Conservation (phyloP, 2,329 filamentous ascomycete species). For the Monosporascus sp. region DNA sequence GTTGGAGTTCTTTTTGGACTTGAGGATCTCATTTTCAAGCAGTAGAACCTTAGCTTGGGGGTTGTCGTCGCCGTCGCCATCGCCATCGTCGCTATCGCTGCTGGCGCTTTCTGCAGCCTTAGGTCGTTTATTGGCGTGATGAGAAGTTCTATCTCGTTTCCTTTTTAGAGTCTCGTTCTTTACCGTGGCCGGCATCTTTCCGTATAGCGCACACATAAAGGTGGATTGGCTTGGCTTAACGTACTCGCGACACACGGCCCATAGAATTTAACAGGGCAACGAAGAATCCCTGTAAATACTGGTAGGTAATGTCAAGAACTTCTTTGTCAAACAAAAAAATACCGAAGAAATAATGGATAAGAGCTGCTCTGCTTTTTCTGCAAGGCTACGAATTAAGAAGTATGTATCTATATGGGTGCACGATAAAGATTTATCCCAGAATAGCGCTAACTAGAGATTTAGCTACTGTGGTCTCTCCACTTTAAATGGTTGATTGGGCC, state of each 20-base stretch:
- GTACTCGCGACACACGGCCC: too few relatives aligned
- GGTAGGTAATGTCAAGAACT: not conserved
- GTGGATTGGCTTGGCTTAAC: too few relatives aligned
- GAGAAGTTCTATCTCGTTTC: constrained; percentile 41
- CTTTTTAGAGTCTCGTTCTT: constrained; percentile 40
- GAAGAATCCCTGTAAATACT: not conserved
- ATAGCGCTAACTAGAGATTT: too few relatives aligned
- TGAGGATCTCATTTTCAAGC: constrained; percentile 74
- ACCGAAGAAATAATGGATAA: too few relatives aligned
- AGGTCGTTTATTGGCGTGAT: constrained; percentile 45
- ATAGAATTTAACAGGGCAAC: too few relatives aligned
- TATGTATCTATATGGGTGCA: too few relatives aligned
- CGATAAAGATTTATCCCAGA: too few relatives aligned
- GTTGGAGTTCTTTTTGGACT: constrained; percentile 88
- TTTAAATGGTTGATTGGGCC: not conserved
- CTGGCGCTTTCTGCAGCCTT: constrained; percentile 43
- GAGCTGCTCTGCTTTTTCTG: too few relatives aligned
- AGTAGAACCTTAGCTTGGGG: constrained; percentile 62
- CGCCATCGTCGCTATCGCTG: constrained; percentile 40
- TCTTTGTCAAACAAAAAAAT: not conserved
- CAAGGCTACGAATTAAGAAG: too few relatives aligned
- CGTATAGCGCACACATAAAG: too few relatives aligned
- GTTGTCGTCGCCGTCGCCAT: constrained; percentile 37
- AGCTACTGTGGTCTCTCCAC: too few relatives aligned
- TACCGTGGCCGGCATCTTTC: constrained; percentile 23